Evolutionary conservation across 2,329 filamentous ascomycete genomes (phyloP).

Genomic region (Neonectria neomacrospora): DNA sequence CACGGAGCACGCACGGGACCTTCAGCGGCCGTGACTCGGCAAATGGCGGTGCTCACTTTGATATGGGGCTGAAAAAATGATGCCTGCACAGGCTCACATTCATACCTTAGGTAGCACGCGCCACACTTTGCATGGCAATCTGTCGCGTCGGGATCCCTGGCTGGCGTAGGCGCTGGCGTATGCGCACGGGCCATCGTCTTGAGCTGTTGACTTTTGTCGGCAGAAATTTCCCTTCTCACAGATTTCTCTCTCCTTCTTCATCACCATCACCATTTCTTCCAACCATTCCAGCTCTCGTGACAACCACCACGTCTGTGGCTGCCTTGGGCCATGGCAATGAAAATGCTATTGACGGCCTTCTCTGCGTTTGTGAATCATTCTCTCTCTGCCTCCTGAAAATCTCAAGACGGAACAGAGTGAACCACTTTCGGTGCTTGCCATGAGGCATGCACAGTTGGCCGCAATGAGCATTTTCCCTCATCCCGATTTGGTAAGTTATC

Average conservation of each 20-base stretch:
- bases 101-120: constrained; percentile 15
- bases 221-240: constrained; percentile 39
- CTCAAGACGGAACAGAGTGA: background rate
- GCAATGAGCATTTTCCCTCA: constrained; percentile 14
- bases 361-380: background rate
- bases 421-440: background rate
- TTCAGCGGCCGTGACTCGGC: background rate
- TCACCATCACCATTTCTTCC: constrained; percentile 33
- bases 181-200: constrained; percentile 37
- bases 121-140: constrained; percentile 24
- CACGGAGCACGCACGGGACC: background rate
- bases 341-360: background rate
- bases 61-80: constrained; percentile 9
- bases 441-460: background rate
- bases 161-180: background rate
- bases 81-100: background rate
- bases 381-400: background rate
- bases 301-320: background rate
- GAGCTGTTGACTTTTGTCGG: constrained; percentile 34
- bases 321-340: constrained; percentile 1
- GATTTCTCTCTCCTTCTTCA: constrained; percentile 37
- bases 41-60: background rate
- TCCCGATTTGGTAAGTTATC: constrained; percentile 34
- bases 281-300: constrained; percentile 5
- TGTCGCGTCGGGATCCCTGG: constrained; percentile 22